Conservation (phyloP, 2,329 filamentous ascomycete genomes). For the Fusarium denticulatum region DNA sequence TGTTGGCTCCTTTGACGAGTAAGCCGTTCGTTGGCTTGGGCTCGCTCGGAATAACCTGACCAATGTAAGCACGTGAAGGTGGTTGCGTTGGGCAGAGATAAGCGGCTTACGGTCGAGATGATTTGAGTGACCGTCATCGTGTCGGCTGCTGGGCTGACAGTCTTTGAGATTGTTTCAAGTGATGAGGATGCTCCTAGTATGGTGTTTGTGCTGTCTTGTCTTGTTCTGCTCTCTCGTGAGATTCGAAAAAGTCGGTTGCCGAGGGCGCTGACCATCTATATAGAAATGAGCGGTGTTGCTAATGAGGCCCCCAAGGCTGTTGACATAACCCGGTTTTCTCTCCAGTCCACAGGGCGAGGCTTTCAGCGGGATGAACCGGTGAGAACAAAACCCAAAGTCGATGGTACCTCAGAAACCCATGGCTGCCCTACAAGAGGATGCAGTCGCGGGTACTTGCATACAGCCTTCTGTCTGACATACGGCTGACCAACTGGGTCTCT, state of each 20-base stretch:
- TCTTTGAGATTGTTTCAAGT: not conserved
- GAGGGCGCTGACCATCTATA: not conserved
- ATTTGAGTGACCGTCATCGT: conserved; percentile 2
- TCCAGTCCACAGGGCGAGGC: not conserved
- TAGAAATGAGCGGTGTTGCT: not conserved
- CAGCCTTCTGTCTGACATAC: not conserved
- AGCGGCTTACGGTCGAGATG: not conserved
- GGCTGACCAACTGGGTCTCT: not conserved
- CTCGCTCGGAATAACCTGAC: not conserved
- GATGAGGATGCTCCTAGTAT: not conserved
- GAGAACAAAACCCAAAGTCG: not conserved
- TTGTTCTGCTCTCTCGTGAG: not conserved
- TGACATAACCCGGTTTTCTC: not conserved
- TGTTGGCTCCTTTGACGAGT: not conserved
- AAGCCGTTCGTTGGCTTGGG: not conserved
- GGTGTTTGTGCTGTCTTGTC: not conserved
- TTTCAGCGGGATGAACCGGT: not conserved
- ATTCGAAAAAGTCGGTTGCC: too few relatives aligned
- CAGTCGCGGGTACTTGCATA: not conserved
- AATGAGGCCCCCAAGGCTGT: not conserved
- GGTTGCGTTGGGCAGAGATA: too few relatives aligned
- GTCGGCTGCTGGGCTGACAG: not conserved
- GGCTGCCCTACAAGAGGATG: not conserved
- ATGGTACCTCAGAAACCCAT: not conserved
- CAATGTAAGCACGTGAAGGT: not conserved